A percentile compares a stretch with the other conserved stretches of the same genome.
Conservation (phyloP, 192 early-diverging fungal species). For the Entomortierella parvispora region DNA sequence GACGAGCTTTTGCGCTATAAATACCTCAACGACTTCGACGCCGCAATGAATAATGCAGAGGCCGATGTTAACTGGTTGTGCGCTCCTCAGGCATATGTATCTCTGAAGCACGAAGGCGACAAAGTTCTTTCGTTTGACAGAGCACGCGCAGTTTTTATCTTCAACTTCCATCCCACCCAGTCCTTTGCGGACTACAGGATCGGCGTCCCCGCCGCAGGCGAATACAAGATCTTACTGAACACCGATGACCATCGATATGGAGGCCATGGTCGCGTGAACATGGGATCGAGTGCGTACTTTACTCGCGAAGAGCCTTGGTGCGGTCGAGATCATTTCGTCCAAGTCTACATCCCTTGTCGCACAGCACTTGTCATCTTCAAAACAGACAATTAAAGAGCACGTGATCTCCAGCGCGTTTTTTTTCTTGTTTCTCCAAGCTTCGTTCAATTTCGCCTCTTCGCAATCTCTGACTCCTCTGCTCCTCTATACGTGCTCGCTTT, state of each 20-base stretch:
- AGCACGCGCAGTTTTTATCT: slow-evolving; percentile 87
- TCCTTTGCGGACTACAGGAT: slow-evolving; percentile 91
- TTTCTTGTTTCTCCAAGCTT: background rate
- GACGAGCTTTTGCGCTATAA: slow-evolving; percentile 90
- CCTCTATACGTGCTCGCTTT: no score
- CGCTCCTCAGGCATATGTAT: slow-evolving; percentile 82
- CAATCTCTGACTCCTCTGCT: no score
- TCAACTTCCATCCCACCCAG: slow-evolving; percentile 94
- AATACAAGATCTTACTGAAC: slow-evolving; percentile 80
- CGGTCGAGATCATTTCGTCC: slow-evolving; percentile 77
- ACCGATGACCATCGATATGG: slow-evolving; percentile 80
- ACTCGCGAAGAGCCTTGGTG: slow-evolving; percentile 77
- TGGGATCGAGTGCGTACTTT: slow-evolving; percentile 62
- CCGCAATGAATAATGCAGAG: slow-evolving; percentile 85
- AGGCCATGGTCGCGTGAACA: slow-evolving; percentile 86
- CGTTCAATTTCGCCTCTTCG: background rate
- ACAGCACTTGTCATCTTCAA: slow-evolving; percentile 43
- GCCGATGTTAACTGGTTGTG: slow-evolving; percentile 74
- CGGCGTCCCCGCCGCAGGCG: slow-evolving; percentile 74
- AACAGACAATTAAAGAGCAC: background rate
- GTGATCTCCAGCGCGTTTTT: background rate
- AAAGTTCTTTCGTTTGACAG: slow-evolving; percentile 96
- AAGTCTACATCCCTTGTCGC: slow-evolving; percentile 59
- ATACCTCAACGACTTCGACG: slow-evolving; percentile 92
- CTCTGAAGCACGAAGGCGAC: slow-evolving; percentile 90